Evolutionary conservation across 2,329 filamentous ascomycete genomes (phyloP), one percentile per base, ranked within the genome.

Genomic region (Microdochium paspali): DNA sequence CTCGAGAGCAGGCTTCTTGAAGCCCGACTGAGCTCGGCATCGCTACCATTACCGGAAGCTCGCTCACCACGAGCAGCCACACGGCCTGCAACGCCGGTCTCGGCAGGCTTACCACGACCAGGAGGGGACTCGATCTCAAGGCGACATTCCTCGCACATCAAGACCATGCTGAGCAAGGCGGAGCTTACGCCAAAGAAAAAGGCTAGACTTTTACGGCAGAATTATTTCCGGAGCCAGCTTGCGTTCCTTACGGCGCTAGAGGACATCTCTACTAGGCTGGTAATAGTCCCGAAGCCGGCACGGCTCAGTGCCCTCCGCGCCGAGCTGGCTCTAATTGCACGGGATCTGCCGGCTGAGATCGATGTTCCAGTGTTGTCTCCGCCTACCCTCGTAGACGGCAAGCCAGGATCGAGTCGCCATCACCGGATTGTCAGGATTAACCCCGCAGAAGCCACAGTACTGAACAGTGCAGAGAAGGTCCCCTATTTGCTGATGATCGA

Each of bases 391-490:
- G 76, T 85, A 10, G 78, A 87, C 63, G 85, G 87, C 21, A 77
- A 80, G n/a, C 80, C 86, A 2, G 79, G 84, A 24, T 82, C 80
- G 59, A 90, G 87, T 58, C 79, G 79, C 47, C 88, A 93, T 61
- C 87, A 93, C 60, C 80, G 87, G 30, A 89, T 93, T 50, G 87
- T 93, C 43, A 79, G 87, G 31, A 73, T 93, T 45, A 93, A 90
- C 58, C 88, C 87, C 6, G 85, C 86, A 1, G 87, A 93, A 64
- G 84, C 87, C 5, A 91, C 87, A 1, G 88, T 90, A 47, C 68
- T 93, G 46, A 93, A 93, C 64, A 93, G 87, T 61, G 87, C 87
- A 4, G 87, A 93, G 62, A 86, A 90, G 61, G 87, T 93, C 42
- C 87, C 87, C 1, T 93, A 90, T 64, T 66, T 93, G 45, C 73